Conservation (phyloP, 2,329 filamentous ascomycete genomes). For the Aureobasidium sp. region DNA sequence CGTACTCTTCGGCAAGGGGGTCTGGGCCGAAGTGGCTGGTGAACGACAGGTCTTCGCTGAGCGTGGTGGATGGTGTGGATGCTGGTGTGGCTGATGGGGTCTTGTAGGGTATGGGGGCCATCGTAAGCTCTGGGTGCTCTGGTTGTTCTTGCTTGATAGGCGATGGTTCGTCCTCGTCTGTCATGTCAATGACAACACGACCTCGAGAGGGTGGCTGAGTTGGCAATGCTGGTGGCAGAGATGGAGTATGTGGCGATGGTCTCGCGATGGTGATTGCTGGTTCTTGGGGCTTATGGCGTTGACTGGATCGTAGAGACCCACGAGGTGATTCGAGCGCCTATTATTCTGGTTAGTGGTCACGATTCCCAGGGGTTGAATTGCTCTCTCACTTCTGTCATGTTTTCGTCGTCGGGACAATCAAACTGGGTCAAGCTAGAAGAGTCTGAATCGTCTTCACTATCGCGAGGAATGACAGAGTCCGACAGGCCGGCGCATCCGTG, state of each 20-base stretch:
- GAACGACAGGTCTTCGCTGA: background rate
- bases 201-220: background rate
- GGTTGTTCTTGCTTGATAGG: background rate
- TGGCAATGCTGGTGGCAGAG: background rate
- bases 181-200: background rate
- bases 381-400: background rate
- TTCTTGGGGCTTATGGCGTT: background rate
- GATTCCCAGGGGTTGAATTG: background rate
- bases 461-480: background rate
- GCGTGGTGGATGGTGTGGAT: background rate
- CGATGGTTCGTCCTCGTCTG: background rate
- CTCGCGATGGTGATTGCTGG: background rate
- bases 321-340: background rate
- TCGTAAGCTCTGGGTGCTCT: background rate
- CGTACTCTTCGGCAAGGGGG: background rate
- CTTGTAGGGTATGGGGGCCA: background rate
- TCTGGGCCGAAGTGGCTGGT: background rate
- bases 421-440: background rate
- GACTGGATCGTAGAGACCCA: background rate
- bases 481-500: background rate
- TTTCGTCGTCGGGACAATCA: background rate
- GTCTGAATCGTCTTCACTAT: background rate
- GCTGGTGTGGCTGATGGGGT: background rate
- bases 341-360: background rate
- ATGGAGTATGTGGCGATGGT: background rate